Evolutionary conservation across 1,284 basidiomycete genomes (phyloP).

Genomic region (Apiotrichum siamense): DNA sequence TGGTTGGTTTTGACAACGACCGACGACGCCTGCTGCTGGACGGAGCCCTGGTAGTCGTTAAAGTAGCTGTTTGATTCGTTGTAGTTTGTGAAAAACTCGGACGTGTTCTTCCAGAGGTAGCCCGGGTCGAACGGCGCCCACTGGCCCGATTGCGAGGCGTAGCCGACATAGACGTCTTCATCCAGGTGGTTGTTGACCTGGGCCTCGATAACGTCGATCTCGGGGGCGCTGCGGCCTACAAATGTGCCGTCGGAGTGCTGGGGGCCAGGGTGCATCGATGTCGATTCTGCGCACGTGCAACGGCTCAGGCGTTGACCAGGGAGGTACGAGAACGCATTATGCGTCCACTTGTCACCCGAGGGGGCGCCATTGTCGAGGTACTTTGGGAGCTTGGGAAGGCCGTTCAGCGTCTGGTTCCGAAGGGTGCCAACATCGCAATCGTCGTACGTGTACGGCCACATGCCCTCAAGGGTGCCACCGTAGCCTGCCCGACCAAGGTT

Average conservation of each 20-base stretch:
- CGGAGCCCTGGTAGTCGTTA: conserved; percentile 55
- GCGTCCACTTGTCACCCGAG: conserved; percentile 39
- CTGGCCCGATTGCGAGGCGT: conserved; percentile 43
- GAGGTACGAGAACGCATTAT: conserved; percentile 54
- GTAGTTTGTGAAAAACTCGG: conserved; percentile 47
- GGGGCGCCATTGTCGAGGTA: too few relatives aligned
- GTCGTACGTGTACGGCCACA: conserved; percentile 54
- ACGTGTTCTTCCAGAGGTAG: conserved; percentile 39
- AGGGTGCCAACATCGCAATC: conserved; percentile 54
- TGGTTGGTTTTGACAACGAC: conserved; percentile 33
- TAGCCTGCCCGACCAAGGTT: conserved; percentile 51
- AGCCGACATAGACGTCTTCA: conserved; percentile 20
- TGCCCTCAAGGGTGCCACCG: conserved; percentile 45
- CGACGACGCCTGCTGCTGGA: conserved; percentile 58
- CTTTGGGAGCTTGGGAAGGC: conserved; percentile 25
- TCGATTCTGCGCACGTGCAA: conserved; percentile 70
- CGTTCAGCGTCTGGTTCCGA: conserved; percentile 51
- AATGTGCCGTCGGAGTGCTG: conserved; percentile 59
- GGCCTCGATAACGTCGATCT: conserved; percentile 78
- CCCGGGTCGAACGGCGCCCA: conserved; percentile 45
- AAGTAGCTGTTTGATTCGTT: conserved; percentile 49
- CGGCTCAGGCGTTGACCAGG: conserved; percentile 73
- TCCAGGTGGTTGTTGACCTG: conserved; percentile 39
- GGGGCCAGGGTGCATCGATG: conserved; percentile 70
- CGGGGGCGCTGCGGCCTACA: conserved; percentile 75